phyloP scores from a whole-genome alignment of 2,329 filamentous ascomycete species.

The Alternaria dauci region DNA sequence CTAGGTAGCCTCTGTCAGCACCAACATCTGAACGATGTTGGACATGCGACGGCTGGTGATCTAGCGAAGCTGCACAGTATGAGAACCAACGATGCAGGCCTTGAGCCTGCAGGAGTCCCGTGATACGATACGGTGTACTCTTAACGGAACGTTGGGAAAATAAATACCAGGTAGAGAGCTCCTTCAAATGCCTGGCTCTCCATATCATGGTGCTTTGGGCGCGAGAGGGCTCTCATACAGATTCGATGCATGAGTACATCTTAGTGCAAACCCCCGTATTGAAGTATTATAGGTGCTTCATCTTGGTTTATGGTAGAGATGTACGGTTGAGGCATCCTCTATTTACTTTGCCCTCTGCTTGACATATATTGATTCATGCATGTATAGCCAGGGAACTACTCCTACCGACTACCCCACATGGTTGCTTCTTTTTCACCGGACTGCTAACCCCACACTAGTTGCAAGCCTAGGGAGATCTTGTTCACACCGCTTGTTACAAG shows the following conservation, averaged over 20 bases:
- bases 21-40: not conserved
- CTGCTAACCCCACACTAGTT: conserved; percentile 3
- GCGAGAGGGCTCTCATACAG: not conserved
- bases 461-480: conserved; percentile 4
- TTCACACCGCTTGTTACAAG: conserved; percentile 19
- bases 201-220: not conserved
- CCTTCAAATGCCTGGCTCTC: not conserved
- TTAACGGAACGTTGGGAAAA: conserved; percentile 60
- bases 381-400: not conserved
- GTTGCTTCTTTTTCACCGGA: conserved; percentile 7
- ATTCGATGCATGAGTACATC: not conserved
- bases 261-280: not conserved
- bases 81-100: conserved; percentile 55
- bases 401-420: not conserved
- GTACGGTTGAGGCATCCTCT: not conserved
- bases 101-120: conserved; percentile 54
- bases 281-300: not conserved
- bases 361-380: not conserved
- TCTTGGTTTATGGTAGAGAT: not conserved
- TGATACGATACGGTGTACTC: conserved; percentile 44
- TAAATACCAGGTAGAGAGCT: conserved; percentile 23
- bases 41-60: not conserved
- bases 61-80: conserved; percentile 5
- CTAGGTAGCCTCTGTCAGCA: not conserved
- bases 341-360: not conserved